phyloP scores from a whole-genome alignment of 148 eudicot genomes.

The Vaccinium corymbosum region DNA sequence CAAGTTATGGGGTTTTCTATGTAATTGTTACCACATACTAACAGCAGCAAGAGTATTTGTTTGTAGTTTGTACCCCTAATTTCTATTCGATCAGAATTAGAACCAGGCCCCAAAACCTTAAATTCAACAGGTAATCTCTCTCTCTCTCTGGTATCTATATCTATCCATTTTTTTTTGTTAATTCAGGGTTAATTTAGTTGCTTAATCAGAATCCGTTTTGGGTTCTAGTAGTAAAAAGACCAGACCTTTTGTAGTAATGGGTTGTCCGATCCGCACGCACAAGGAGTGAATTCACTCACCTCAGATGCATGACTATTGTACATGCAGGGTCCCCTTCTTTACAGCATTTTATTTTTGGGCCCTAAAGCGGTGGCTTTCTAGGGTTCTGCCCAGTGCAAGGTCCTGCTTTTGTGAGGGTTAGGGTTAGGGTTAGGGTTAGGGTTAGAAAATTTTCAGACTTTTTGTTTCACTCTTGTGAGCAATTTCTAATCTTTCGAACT shows the following conservation, averaged over 20 bases:
- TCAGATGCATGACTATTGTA: neutral
- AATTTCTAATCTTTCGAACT: neutral
- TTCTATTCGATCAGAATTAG: conserved; percentile 6
- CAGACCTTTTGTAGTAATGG: neutral
- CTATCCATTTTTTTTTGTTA: neutral
- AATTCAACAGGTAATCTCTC: conserved; percentile 2
- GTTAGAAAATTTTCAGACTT: neutral
- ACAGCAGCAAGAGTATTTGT: neutral
- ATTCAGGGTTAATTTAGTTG: neutral
- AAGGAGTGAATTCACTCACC: neutral
- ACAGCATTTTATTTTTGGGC: neutral
- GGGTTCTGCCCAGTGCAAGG: neutral
- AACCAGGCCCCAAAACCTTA: neutral
- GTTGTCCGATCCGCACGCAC: neutral
- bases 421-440: neutral
- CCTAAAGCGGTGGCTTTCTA: neutral
- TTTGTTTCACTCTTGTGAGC: neutral
- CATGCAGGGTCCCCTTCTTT: neutral
- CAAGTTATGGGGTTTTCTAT: neutral
- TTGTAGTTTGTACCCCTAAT: conserved; percentile 7
- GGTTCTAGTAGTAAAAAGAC: neutral
- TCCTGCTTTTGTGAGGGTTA: neutral
- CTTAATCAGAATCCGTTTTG: neutral
- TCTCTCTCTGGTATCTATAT: neutral
- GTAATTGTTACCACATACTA: neutral